Evolutionary conservation across 2,329 filamentous ascomycete genomes (phyloP).

Genomic region (Stachybotrys echinatus): DNA sequence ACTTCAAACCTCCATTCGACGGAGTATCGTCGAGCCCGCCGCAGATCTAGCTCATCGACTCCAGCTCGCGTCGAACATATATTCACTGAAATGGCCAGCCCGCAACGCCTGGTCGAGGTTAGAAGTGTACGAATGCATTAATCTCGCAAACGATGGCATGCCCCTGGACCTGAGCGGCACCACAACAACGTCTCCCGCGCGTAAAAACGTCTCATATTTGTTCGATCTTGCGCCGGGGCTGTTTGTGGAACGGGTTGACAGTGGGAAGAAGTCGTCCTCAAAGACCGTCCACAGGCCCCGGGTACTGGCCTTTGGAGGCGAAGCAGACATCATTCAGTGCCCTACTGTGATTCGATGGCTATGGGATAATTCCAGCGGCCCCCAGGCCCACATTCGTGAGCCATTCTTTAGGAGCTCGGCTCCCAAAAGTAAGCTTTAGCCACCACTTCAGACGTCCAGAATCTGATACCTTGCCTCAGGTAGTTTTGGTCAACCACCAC

Average conservation of each 20-base stretch:
- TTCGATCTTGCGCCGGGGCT: conserved; percentile 31
- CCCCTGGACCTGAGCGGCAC: conserved; percentile 22
- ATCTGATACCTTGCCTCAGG: conserved; percentile 22
- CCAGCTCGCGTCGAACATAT: conserved; percentile 27
- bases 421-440: conserved; percentile 20
- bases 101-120: conserved; percentile 27
- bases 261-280: conserved; percentile 22
- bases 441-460: conserved; percentile 11
- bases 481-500: conserved; percentile 1
- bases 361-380: conserved; percentile 19
- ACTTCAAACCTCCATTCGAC: conserved; percentile 24
- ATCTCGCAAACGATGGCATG: conserved; percentile 24
- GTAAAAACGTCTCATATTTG: conserved; percentile 25
- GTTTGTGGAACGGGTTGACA: conserved; percentile 29
- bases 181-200: conserved; percentile 18
- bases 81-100: conserved; percentile 31
- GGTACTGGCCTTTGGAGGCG: conserved; percentile 24
- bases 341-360: conserved; percentile 28
- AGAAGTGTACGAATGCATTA: conserved; percentile 30
- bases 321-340: conserved; percentile 18
- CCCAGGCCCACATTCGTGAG: conserved; percentile 8
- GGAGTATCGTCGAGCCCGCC: conserved; percentile 27
- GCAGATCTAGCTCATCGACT: conserved; percentile 28
- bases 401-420: conserved; percentile 10
- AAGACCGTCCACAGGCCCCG: conserved; percentile 27